These are phyloP conservation scores for Fusarium sp. DNA, from an alignment of 2,329 filamentous ascomycete genomes.

Conservation along the genomic window DNA sequence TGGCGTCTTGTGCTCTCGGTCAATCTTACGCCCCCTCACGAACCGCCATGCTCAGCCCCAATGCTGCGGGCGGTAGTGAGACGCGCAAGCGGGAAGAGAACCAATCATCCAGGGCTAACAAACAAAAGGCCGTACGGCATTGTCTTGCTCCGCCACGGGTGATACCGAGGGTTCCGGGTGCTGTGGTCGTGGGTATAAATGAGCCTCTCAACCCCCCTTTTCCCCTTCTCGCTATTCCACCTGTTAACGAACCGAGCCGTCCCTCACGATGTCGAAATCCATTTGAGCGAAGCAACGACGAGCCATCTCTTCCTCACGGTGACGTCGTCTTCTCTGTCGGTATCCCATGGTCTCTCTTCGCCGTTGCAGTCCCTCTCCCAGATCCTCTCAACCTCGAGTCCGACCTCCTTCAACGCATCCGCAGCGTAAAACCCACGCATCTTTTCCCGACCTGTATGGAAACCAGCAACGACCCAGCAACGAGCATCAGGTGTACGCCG, in stretches of 20 bases:
- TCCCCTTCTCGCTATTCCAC: background rate
- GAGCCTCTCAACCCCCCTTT: background rate
- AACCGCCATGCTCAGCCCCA: constrained; percentile 21
- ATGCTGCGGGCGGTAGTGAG: constrained; percentile 20
- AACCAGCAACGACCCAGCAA: constrained; percentile 75
- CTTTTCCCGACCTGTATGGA: constrained; percentile 76
- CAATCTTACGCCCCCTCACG: constrained; percentile 12
- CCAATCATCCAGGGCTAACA: constrained; percentile 17
- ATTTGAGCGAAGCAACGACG: constrained; percentile 67
- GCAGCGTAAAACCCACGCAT: constrained; percentile 73
- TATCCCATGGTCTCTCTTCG: constrained; percentile 68
- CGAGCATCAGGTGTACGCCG: constrained; percentile 56
- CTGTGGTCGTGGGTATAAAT: constrained; percentile 16
- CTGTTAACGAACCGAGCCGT: background rate
- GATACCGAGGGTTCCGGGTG: background rate
- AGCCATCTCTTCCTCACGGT: constrained; percentile 77
- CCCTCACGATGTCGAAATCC: constrained; percentile 41
- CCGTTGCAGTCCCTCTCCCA: constrained; percentile 78
- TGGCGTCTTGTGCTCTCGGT: background rate
- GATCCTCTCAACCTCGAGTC: constrained; percentile 72
- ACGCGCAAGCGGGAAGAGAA: constrained; percentile 1
- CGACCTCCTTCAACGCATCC: constrained; percentile 56
- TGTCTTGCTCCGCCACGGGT: constrained; percentile 29
- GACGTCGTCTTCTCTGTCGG: constrained; percentile 72
- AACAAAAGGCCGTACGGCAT: background rate